Evolutionary conservation across 176 grass and related monocot genomes (phyloP).

Genomic region (Avena insularis): DNA sequence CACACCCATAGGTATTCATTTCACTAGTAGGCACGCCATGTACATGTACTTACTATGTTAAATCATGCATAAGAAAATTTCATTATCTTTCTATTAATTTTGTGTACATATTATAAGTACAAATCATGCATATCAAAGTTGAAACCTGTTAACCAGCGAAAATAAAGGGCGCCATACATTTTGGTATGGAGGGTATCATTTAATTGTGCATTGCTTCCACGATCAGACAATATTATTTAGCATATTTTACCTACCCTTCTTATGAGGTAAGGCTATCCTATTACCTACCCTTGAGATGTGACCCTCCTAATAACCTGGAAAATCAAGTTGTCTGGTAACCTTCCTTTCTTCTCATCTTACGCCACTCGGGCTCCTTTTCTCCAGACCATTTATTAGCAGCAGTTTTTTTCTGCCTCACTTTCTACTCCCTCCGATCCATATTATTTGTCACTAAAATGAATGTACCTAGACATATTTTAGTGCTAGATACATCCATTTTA

Average conservation of each 20-base stretch:
- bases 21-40: too few species aligned
- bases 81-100: too few species aligned
- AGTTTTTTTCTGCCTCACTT: not conserved
- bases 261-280: constrained; percentile 18
- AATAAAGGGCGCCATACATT: too few species aligned
- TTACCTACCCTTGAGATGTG: constrained; percentile 55
- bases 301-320: constrained; percentile 53
- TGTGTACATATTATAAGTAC: too few species aligned
- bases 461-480: too few species aligned
- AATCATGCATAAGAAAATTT: not conserved
- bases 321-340: constrained; percentile 27
- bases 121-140: too few species aligned
- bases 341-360: constrained; percentile 44
- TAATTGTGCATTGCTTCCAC: constrained; percentile 20
- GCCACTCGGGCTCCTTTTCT: constrained; percentile 21
- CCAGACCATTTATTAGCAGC: constrained; percentile 21
- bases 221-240: not conserved
- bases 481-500: too few species aligned
- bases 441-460: too few species aligned
- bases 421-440: too few species aligned
- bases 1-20: too few species aligned
- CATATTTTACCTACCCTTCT: constrained; percentile 32
- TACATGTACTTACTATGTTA: too few species aligned
- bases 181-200: not conserved
- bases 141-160: too few species aligned